Evolutionary conservation across 352 stramenopile species (phyloP).

Genomic region (Aphanomyces invadans): DNA sequence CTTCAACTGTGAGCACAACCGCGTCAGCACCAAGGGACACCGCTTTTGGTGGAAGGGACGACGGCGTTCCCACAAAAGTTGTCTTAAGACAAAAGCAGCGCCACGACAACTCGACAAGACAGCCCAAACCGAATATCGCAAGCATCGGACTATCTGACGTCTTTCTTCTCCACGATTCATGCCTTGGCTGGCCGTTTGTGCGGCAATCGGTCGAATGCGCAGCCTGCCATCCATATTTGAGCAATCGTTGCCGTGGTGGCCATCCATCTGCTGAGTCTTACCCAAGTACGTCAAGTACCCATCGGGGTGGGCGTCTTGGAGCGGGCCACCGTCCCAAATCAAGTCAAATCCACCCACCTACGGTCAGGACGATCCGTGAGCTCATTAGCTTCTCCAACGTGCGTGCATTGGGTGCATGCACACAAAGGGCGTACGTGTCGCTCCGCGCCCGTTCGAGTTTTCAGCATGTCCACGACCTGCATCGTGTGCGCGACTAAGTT

Average conservation of each 20-base stretch:
- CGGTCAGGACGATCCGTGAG: no score
- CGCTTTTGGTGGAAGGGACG: no score
- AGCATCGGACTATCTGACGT: no score
- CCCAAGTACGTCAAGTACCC: conserved; percentile 58
- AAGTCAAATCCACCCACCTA: conserved; percentile 60
- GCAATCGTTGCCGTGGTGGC: neutral
- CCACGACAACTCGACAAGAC: no score
- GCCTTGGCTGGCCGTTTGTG: conserved; percentile 1
- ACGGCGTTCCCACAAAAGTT: no score
- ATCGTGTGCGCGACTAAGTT: conserved; percentile 84
- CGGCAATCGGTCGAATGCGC: neutral
- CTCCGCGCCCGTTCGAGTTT: conserved; percentile 35
- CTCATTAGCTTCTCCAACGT: no score
- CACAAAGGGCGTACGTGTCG: conserved; percentile 30
- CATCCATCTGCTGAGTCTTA: conserved; percentile 8
- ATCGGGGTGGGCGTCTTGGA: conserved; percentile 34
- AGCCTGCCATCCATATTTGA: neutral
- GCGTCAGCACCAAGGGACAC: no score
- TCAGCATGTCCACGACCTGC: conserved; percentile 81
- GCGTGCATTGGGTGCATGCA: no score
- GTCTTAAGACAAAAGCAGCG: no score
- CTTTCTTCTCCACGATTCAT: neutral
- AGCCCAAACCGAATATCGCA: no score
- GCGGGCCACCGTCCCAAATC: conserved; percentile 43
- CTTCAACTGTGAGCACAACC: no score